Percentiles rank a stretch among this genome's conserved stretches.
These are phyloP conservation scores for Aquilaria sinensis DNA, from an alignment of 345 rosid genomes.

Conservation along the genomic window DNA sequence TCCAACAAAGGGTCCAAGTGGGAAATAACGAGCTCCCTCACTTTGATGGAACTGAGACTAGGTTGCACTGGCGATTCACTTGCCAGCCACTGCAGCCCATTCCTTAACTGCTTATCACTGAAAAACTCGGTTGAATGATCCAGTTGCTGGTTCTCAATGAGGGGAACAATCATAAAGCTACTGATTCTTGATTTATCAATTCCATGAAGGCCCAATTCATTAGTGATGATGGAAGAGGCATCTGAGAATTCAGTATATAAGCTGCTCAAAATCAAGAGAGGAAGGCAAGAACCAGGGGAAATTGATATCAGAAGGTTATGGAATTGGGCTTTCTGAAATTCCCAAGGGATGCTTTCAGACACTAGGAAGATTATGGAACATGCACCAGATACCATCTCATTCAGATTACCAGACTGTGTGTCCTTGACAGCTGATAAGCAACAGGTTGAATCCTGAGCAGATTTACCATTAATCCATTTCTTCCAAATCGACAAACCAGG, in stretches of 20 bases:
- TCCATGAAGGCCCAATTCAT: constrained; percentile 53
- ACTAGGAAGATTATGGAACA: constrained; percentile 73
- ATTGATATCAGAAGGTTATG: constrained; percentile 52
- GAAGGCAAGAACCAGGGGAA: constrained; percentile 61
- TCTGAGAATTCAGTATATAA: constrained; percentile 33
- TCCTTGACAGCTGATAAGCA: constrained; percentile 68
- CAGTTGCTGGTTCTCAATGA: constrained; percentile 34
- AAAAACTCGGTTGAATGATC: constrained; percentile 50
- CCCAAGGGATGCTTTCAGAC: constrained; percentile 55
- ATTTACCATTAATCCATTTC: constrained; percentile 47
- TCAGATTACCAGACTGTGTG: constrained; percentile 25
- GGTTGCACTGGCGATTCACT: constrained; percentile 70
- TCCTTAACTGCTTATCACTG: constrained; percentile 56
- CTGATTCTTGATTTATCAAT: constrained; percentile 61
- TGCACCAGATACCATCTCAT: constrained; percentile 51
- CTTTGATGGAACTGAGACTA: constrained; percentile 39
- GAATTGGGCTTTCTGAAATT: constrained; percentile 52
- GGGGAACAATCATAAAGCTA: constrained; percentile 48
- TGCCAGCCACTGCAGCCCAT: constrained; percentile 87
- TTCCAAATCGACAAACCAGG: constrained; percentile 80
- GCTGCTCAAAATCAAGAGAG: constrained; percentile 66
- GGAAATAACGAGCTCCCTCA: constrained; percentile 50
- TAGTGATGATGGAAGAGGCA: constrained; percentile 31
- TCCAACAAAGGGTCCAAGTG: constrained; percentile 46
- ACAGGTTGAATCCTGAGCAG: constrained; percentile 38